Conservation (phyloP, 345 rosid genomes). For the Acer yangbiense region DNA sequence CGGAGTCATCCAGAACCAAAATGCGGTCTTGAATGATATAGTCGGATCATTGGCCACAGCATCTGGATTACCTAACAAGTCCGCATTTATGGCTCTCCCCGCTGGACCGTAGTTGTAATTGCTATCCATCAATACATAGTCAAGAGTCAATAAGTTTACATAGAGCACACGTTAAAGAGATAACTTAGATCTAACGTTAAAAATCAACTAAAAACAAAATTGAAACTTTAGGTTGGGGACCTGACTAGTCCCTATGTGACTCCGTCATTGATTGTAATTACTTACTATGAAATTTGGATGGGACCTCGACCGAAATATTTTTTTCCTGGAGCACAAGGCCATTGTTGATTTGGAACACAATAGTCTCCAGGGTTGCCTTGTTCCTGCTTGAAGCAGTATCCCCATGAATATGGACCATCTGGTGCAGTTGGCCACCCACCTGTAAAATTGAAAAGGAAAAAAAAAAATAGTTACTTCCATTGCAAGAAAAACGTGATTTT, state of each 20-base stretch:
- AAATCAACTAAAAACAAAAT: too few species aligned
- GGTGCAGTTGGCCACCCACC: slow-evolving; percentile 35
- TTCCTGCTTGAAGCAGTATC: slow-evolving; percentile 33
- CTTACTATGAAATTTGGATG: slow-evolving; percentile 38
- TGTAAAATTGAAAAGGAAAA: not conserved
- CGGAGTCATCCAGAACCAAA: slow-evolving; percentile 44
- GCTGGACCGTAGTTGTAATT: slow-evolving; percentile 40
- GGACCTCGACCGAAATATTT: slow-evolving; percentile 42
- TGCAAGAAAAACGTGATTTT: not conserved
- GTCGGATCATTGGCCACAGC: slow-evolving; percentile 22
- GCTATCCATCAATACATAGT: slow-evolving; percentile 15
- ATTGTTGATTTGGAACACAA: slow-evolving; percentile 22
- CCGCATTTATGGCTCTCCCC: slow-evolving; percentile 20
- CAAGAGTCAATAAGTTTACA: not conserved
- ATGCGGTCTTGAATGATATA: slow-evolving; percentile 35
- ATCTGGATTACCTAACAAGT: slow-evolving; percentile 26
- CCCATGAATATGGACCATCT: slow-evolving; percentile 39
- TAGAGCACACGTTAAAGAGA: too few species aligned
- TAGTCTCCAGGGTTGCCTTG: slow-evolving; percentile 19
- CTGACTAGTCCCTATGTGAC: too few species aligned
- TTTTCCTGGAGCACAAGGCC: slow-evolving; percentile 35
- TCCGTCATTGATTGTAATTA: not conserved
- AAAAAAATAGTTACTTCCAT: too few species aligned
- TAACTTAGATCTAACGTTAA: too few species aligned
- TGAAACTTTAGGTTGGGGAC: too few species aligned